Conservation (phyloP, 208 protist species). For the Trichomonas vaginalis region DNA sequence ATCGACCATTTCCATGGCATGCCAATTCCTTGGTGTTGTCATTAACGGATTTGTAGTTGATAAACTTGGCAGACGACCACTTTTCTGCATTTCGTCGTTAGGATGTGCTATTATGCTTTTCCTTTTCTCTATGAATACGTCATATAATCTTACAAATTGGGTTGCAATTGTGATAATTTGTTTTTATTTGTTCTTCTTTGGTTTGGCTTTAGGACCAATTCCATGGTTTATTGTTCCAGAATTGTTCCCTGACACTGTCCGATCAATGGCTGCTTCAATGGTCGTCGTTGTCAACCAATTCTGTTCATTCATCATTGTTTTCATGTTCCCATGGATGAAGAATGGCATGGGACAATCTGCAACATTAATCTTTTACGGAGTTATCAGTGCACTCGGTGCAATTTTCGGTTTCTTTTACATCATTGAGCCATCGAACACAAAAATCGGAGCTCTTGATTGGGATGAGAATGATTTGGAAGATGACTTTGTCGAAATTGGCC, state of each 20-base stretch:
- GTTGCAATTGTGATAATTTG: neutral
- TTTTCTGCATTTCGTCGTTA: neutral
- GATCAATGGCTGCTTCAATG: neutral
- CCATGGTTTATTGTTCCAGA: neutral
- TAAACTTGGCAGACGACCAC: neutral
- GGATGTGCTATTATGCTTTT: neutral
- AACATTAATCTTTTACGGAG: neutral
- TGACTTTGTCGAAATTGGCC: too few relatives aligned
- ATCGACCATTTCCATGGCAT: neutral
- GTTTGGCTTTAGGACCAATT: neutral
- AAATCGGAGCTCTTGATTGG: too few relatives aligned
- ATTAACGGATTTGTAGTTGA: neutral
- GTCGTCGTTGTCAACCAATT: neutral
- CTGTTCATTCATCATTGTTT: neutral
- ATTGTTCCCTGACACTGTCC: neutral
- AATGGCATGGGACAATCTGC: neutral
- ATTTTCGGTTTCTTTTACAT: too few relatives aligned
- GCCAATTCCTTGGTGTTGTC: neutral
- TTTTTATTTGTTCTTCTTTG: neutral
- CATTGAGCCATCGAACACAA: too few relatives aligned
- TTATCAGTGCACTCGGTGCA: too few relatives aligned
- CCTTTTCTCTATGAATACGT: neutral
- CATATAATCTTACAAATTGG: neutral
- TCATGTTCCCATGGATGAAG: neutral
- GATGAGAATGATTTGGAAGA: too few relatives aligned